Base-by-base conservation (phyloP, 2,329 filamentous ascomycete genomes). In the Aspergillus novofumigatus region DNA sequence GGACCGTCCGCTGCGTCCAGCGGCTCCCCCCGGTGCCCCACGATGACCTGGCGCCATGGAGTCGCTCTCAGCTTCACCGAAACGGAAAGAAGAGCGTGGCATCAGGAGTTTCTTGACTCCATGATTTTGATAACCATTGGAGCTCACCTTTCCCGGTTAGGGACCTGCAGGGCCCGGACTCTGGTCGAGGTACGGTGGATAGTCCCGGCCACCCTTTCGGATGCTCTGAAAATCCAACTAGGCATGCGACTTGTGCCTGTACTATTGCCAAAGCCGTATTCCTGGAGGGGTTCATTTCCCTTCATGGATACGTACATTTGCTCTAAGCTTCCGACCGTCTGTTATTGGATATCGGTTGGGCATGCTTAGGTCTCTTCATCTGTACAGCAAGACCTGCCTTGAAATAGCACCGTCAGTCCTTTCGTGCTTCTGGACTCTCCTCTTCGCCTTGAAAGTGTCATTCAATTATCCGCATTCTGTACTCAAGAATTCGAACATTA, bases 21-120 rank as follows among this genome's bases (percentile, higher is more conserved):
- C 44, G 62, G 54, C 57, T 57, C 58, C 58, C 65, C 61, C 63
- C 63, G 60, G 59, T 60, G 60, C 65, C 62, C 63, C 64, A 61
- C 64, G 62, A 62, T 65, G 64, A 65, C 64, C 60, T 66, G 64
- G 63, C 64, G 50, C 21, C 20, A 54, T 58, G 51, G 55, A 52
- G 50, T 55, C 60, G 49, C 25, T 25, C 38, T 48, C 52, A 57
- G 60, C 63, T 60, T 63, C 60, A 64, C 63, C 60, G 60, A 64
- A 62, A 58, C 54, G 48, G 51, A 38, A 29, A 28, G 28, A 52
- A 21, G 28, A 54, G 48, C 51, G 47, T 59, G 61, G 49, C 53
- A 55, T 54, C 61, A 59, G 60, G 57, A 57, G 56, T 56, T 57
- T 55, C 21, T 54, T 8, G 29, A 11, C 35, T 51, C 49, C 42